Percentiles rank a stretch among this genome's conserved stretches.
Conservation (phyloP, 2,329 filamentous ascomycete species). For the Pseudocercospora crystallina region DNA sequence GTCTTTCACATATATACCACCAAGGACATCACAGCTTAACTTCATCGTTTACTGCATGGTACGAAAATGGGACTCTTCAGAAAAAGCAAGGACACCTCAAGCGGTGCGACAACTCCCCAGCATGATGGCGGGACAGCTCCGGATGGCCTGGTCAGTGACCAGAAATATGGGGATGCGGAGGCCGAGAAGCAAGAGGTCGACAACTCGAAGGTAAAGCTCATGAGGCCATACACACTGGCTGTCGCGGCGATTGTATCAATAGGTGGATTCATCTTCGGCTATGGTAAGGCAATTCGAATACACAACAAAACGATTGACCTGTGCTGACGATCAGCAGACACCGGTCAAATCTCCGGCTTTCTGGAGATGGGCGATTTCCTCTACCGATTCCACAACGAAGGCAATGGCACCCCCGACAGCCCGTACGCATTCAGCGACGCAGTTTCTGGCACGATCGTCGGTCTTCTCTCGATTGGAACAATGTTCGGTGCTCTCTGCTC, state of each 20-base stretch:
- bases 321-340: conserved; percentile 42
- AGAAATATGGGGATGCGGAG: conserved; percentile 16
- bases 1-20: neutral
- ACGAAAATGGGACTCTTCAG: neutral
- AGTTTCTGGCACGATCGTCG: conserved; percentile 63
- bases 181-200: conserved; percentile 26
- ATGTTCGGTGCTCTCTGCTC: conserved; percentile 58
- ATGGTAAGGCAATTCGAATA: conserved; percentile 32
- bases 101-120: conserved; percentile 11
- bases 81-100: conserved; percentile 2
- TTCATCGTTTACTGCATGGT: no score
- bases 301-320: neutral
- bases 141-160: neutral
- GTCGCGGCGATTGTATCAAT: conserved; percentile 38
- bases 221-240: conserved; percentile 32
- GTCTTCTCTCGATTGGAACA: conserved; percentile 60
- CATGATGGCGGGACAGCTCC: conserved; percentile 6
- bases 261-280: conserved; percentile 41
- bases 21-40: neutral
- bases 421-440: conserved; percentile 55
- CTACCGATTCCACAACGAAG: conserved; percentile 46
- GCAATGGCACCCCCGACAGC: conserved; percentile 22
- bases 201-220: conserved; percentile 24
- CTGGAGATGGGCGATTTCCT: conserved; percentile 60
- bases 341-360: conserved; percentile 63